These are phyloP conservation scores for Hortaea sp. DNA, from an alignment of 2,329 filamentous ascomycete genomes.

Conservation along the genomic window DNA sequence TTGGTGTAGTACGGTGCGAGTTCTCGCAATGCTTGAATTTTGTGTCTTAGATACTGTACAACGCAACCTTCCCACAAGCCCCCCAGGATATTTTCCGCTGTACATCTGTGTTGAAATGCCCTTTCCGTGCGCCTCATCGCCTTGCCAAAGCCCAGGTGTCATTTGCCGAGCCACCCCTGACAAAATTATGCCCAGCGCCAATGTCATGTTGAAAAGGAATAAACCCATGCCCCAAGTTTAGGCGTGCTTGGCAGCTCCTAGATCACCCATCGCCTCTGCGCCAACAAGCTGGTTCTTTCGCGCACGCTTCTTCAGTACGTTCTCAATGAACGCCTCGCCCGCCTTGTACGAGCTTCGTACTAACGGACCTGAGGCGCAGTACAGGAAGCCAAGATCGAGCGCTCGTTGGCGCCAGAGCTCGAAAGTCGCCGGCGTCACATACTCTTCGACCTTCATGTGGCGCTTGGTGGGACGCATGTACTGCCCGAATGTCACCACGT, in stretches of 20 bases:
- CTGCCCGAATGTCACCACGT: constrained; percentile 98
- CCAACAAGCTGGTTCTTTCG: constrained; percentile 24
- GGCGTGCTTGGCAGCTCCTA: constrained; percentile 6
- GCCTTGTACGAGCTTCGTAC: constrained; percentile 96
- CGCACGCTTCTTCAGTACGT: constrained; percentile 77
- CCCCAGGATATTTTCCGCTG: too few relatives aligned
- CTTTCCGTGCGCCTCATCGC: too few relatives aligned
- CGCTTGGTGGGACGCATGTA: constrained; percentile 99
- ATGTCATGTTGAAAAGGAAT: too few relatives aligned
- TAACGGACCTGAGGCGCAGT: constrained; percentile 86
- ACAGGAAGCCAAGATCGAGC: constrained; percentile 90
- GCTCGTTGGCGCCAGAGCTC: constrained; percentile 85
- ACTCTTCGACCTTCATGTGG: constrained; percentile 93
- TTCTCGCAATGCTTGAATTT: too few relatives aligned
- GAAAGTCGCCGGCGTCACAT: constrained; percentile 83
- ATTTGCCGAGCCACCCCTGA: too few relatives aligned
- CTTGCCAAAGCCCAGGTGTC: too few relatives aligned
- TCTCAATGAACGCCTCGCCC: constrained; percentile 97
- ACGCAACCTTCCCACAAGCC: too few relatives aligned
- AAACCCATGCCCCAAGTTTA: neutral
- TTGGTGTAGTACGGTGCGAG: too few relatives aligned
- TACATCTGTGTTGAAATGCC: too few relatives aligned
- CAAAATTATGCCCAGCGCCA: too few relatives aligned
- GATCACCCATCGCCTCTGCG: constrained; percentile 20
- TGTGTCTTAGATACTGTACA: too few relatives aligned